Conservation (phyloP, 176 grass and related monocot species). For the Aegilops tauschii region DNA sequence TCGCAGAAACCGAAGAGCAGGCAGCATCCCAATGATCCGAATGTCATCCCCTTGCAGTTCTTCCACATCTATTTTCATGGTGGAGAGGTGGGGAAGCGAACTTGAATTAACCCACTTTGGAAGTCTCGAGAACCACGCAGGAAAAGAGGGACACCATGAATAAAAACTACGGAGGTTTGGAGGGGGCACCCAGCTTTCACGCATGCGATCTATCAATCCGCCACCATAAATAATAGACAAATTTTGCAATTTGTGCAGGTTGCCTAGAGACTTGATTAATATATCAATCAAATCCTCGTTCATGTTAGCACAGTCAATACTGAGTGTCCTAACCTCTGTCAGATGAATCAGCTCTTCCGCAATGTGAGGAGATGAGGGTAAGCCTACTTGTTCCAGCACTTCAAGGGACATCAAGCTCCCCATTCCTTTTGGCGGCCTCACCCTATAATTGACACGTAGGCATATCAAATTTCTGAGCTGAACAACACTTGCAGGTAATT, state of each 20-base stretch:
- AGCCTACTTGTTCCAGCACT: accelerated
- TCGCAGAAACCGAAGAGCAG: background rate
- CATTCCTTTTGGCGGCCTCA: background rate
- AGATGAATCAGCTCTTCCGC: background rate
- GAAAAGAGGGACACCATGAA: accelerated
- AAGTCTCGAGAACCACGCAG: background rate
- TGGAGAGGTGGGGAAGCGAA: background rate
- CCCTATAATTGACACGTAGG: background rate
- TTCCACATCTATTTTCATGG: background rate
- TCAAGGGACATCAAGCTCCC: background rate
- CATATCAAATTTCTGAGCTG: background rate
- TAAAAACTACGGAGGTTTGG: background rate
- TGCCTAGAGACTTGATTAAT: background rate
- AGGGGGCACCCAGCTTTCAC: background rate
- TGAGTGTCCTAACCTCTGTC: no score
- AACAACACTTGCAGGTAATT: background rate
- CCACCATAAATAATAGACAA: accelerated
- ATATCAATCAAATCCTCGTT: no score
- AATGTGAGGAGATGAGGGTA: background rate
- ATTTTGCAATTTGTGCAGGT: background rate
- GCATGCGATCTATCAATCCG: background rate
- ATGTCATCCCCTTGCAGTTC: background rate
- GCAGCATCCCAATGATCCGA: background rate
- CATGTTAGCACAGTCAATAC: no score
- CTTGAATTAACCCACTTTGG: background rate